Evolutionary conservation across 31 red algal genomes (phyloP).

Genomic region (Porphyra umbilicalis): DNA sequence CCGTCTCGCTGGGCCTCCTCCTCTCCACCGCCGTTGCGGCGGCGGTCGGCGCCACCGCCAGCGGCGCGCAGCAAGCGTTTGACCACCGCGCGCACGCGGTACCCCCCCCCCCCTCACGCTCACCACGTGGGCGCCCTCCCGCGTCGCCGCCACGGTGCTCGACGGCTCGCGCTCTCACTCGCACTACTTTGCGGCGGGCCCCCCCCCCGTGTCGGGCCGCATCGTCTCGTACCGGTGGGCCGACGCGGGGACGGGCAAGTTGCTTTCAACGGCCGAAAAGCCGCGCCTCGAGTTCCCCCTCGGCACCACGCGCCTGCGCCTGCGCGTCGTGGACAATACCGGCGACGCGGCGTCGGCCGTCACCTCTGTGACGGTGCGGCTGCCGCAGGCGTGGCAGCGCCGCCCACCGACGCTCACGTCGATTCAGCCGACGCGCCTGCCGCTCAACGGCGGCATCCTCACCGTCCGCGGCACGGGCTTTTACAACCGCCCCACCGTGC

Average conservation of each 20-base stretch:
- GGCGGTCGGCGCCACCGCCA: too few relatives aligned
- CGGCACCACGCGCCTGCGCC: constrained; percentile 24
- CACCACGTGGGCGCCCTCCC: constrained; percentile 16
- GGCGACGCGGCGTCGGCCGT: constrained; percentile 35
- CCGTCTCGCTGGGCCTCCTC: too few relatives aligned
- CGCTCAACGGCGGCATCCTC: constrained; percentile 12
- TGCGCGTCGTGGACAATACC: constrained; percentile 53
- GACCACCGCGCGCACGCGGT: constrained; percentile 45
- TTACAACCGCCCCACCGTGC: constrained; percentile 38
- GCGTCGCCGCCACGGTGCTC: constrained; percentile 15
- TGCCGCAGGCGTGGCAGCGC: neutral
- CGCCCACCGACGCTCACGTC: neutral
- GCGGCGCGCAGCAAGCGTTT: too few relatives aligned
- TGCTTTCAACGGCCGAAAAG: neutral
- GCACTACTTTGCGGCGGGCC: constrained; percentile 50
- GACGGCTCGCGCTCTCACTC: constrained; percentile 52
- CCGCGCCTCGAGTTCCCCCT: constrained; percentile 14
- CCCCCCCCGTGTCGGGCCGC: constrained; percentile 26
- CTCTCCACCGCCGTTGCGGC: too few relatives aligned
- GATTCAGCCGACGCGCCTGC: neutral
- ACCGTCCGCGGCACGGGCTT: constrained; percentile 30
- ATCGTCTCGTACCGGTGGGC: constrained; percentile 43
- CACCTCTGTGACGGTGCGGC: constrained; percentile 36
- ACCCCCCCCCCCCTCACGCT: constrained; percentile 14
- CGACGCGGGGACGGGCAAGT: neutral